These are phyloP conservation scores for Laburnicola sp. DNA, from an alignment of 2,329 filamentous ascomycete genomes.

Conservation along the genomic window DNA sequence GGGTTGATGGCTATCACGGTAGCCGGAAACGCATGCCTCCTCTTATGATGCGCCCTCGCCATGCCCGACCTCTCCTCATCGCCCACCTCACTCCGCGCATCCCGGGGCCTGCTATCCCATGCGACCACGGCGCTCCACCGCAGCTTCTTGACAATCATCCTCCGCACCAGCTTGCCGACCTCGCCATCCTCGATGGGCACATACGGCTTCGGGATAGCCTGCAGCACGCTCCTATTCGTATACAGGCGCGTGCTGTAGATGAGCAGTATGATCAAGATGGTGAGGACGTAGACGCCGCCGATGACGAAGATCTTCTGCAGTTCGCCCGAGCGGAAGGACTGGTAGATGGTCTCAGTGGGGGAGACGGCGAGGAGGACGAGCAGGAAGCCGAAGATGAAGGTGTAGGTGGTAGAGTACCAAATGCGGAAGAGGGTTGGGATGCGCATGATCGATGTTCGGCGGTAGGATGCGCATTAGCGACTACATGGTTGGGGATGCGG, in stretches of 20 bases:
- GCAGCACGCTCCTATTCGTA: constrained; percentile 77
- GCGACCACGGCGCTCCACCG: constrained; percentile 78
- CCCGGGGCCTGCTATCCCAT: constrained; percentile 73
- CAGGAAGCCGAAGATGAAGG: constrained; percentile 73
- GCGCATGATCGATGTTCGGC: constrained; percentile 38
- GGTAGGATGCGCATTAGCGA: constrained; percentile 6
- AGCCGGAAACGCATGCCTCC: constrained; percentile 29
- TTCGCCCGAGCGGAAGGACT: constrained; percentile 68
- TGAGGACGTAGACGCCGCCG: constrained; percentile 72
- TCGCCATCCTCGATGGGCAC: constrained; percentile 86
- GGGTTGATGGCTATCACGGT: constrained; percentile 47
- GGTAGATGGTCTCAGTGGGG: constrained; percentile 76
- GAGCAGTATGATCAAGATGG: constrained; percentile 69
- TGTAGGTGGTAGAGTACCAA: constrained; percentile 79
- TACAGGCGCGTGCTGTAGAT: constrained; percentile 85
- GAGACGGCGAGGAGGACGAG: constrained; percentile 75
- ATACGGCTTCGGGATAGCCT: constrained; percentile 83
- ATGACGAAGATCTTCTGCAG: constrained; percentile 84
- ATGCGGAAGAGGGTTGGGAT: constrained; percentile 68
- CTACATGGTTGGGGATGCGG: constrained; percentile 10
- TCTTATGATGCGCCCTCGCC: constrained; percentile 37
- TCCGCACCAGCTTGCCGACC: constrained; percentile 71
- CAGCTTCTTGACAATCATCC: constrained; percentile 73
- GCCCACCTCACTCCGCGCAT: constrained; percentile 52
- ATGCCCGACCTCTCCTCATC: constrained; percentile 24